phyloP scores from a whole-genome alignment of 331 rosid genomes.

The Rhamnella rubrinervis region DNA sequence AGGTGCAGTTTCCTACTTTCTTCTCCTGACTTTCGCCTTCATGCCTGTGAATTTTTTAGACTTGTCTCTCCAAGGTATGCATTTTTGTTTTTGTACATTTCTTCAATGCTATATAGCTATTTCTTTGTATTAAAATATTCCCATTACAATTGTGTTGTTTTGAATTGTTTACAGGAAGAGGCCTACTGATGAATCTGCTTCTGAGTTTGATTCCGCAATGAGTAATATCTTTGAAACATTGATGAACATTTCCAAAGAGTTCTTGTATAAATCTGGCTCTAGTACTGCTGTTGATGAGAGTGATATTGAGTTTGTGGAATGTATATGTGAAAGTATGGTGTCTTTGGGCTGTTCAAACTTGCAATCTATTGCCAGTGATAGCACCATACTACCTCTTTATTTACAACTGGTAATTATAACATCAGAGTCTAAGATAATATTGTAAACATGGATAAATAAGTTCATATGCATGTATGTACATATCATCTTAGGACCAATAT shows the following conservation, averaged over 20 bases:
- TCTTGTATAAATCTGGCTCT: conserved; percentile 59
- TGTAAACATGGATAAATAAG: background rate
- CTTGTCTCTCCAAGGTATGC: conserved; percentile 80
- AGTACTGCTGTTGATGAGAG: conserved; percentile 61
- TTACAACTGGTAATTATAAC: conserved; percentile 66
- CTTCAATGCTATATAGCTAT: background rate
- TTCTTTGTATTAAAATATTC: conserved; percentile 15
- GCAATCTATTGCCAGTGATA: conserved; percentile 78
- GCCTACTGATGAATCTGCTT: conserved; percentile 57
- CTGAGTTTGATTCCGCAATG: conserved; percentile 85
- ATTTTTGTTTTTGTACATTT: conserved; percentile 5
- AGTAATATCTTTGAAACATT: conserved; percentile 57
- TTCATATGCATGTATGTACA: background rate
- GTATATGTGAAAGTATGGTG: conserved; percentile 82
- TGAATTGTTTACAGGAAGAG: conserved; percentile 67
- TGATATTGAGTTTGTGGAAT: conserved; percentile 76
- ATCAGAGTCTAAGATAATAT: background rate
- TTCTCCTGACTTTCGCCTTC: conserved; percentile 90
- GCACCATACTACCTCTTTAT: conserved; percentile 51
- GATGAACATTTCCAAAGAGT: conserved; percentile 73
- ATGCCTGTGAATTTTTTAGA: conserved; percentile 95
- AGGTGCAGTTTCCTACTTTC: conserved; percentile 90
- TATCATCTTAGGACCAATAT: no score
- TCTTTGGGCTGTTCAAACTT: conserved; percentile 79
- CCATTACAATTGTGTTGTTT: conserved; percentile 18